Evolutionary conservation across 345 rosid species (phyloP).

Genomic region (Laguncularia racemosa): DNA sequence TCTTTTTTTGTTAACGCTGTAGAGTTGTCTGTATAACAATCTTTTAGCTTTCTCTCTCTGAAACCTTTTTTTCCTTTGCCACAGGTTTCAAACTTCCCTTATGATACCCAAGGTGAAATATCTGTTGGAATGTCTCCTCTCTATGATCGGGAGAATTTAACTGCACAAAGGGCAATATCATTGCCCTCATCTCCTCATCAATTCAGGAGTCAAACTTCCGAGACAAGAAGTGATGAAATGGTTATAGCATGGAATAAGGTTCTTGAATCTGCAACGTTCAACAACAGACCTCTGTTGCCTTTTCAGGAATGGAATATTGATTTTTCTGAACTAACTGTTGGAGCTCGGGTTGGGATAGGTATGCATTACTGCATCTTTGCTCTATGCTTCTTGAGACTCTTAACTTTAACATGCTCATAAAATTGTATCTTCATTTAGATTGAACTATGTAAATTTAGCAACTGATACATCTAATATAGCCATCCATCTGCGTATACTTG

Average conservation of each 20-base stretch:
- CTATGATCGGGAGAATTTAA: slow-evolving; percentile 41
- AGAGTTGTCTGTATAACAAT: slow-evolving; percentile 8
- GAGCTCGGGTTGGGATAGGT: slow-evolving; percentile 99
- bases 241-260: slow-evolving; percentile 73
- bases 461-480: too few relatives aligned
- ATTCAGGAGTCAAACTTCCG: slow-evolving; percentile 53
- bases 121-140: slow-evolving; percentile 62
- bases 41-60: slow-evolving; percentile 10
- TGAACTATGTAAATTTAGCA: too few relatives aligned
- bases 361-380: slow-evolving; percentile 8
- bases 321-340: slow-evolving; percentile 85
- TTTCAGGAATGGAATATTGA: slow-evolving; percentile 93
- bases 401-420: background rate
- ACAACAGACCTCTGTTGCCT: slow-evolving; percentile 62
- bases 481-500: too few relatives aligned
- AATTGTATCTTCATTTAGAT: too few relatives aligned
- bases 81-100: slow-evolving; percentile 58
- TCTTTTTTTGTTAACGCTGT: background rate
- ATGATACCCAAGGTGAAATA: slow-evolving; percentile 49
- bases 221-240: slow-evolving; percentile 44
- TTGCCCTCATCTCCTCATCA: slow-evolving; percentile 89
- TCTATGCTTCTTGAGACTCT: background rate
- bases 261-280: slow-evolving; percentile 80
- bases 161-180: slow-evolving; percentile 89
- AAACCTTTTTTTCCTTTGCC: slow-evolving; percentile 5